Conservation (phyloP, 2,329 filamentous ascomycete genomes). For the Cordyceps cateniannulata region DNA sequence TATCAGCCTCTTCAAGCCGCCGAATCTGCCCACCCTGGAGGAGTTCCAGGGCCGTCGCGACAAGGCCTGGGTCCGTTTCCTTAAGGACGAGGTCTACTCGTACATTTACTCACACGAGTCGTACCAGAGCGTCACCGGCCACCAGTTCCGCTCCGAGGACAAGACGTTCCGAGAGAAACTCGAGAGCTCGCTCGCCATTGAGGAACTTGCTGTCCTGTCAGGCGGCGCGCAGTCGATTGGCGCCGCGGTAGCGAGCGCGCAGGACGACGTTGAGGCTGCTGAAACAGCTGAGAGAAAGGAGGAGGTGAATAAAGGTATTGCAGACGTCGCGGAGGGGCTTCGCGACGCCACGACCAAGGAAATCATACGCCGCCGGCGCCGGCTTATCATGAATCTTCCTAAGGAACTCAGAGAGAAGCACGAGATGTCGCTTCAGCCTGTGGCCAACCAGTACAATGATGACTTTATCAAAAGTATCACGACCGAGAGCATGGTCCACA, state of each 20-base stretch:
- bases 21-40: not conserved
- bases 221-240: slow-evolving; percentile 5
- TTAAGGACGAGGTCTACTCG: not conserved
- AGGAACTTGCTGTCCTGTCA: not conserved
- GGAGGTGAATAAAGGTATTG: not conserved
- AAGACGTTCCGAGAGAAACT: not conserved
- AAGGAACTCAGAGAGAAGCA: not conserved
- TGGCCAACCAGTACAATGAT: not conserved
- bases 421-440: slow-evolving; percentile 1
- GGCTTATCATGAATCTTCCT: not conserved
- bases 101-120: not conserved
- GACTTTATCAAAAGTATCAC: not conserved
- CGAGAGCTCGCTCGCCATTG: not conserved
- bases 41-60: not conserved
- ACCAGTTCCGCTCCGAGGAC: not conserved
- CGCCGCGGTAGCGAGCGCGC: not conserved
- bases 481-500: not conserved
- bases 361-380: not conserved
- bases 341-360: not conserved
- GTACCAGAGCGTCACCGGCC: not conserved
- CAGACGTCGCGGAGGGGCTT: not conserved
- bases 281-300: not conserved
- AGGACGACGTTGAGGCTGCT: not conserved
- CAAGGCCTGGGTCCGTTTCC: not conserved
- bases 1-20: not conserved